These are phyloP conservation scores for Insectozyma bohioensis DNA, from an alignment of 1,139 yeast species.

Conservation along the genomic window DNA sequence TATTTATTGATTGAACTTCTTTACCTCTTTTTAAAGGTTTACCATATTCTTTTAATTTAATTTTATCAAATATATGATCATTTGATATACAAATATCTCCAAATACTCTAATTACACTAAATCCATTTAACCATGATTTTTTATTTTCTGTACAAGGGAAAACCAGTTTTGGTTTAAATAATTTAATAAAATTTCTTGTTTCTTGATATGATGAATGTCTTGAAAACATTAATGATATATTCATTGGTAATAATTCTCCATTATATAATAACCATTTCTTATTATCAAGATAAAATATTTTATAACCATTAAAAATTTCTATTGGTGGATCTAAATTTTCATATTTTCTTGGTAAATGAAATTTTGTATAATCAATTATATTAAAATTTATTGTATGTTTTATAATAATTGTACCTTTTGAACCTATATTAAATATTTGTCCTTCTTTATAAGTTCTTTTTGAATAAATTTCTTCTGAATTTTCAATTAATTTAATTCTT, in stretches of 20 bases:
- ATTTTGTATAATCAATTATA: constrained; percentile 32
- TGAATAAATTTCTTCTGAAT: constrained; percentile 5
- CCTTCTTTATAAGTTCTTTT: constrained; percentile 4
- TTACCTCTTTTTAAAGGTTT: constrained; percentile 18
- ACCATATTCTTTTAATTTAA: constrained; percentile 23
- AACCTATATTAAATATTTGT: constrained; percentile 12
- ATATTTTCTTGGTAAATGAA: constrained; percentile 26
- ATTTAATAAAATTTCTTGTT: constrained; percentile 32
- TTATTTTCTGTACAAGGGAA: constrained; percentile 44
- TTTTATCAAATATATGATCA: constrained; percentile 31
- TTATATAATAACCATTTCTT: constrained; percentile 30
- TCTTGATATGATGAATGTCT: constrained; percentile 58
- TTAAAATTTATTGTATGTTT: constrained; percentile 45
- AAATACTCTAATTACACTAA: constrained; percentile 43
- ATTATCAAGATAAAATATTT: constrained; percentile 22
- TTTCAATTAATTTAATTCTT: constrained; percentile 16
- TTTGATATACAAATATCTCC: constrained; percentile 34
- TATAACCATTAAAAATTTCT: constrained; percentile 23
- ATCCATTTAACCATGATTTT: constrained; percentile 40
- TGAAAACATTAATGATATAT: constrained; percentile 45
- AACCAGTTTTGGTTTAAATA: constrained; percentile 44
- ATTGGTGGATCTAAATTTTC: constrained; percentile 17
- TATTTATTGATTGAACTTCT: constrained; percentile 26
- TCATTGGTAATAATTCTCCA: constrained; percentile 39
- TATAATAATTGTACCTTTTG: constrained; percentile 15